Base-by-base conservation (phyloP, 306 rosid species). In the Begonia fuchsioides region DNA sequence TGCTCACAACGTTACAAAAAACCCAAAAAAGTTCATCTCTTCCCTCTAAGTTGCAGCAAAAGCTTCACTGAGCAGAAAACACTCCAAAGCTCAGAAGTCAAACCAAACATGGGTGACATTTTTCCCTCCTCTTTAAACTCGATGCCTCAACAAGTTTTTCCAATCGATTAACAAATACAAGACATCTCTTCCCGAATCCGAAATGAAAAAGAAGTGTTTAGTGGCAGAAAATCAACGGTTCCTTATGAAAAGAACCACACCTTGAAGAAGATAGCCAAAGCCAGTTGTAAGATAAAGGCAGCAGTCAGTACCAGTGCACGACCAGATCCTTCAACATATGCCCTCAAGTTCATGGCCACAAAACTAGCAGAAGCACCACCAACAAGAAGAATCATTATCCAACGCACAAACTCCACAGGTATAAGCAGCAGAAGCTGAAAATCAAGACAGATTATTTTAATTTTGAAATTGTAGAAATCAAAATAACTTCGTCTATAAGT, bases 201-300 rank as follows among this genome's bases (percentile, higher is more conserved):
- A 56, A 49, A 39, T 38, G 40, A 53, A 50, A 50, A 47, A 56
- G n/a, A 38, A 43, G 60, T 32, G 53, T 40, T 55, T 16, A 9
- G 52, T 59, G 59, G 47, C 26, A 39, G 44, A 38, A 47, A 46
- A 43, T 58, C 10, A 20, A 56, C 55, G 26, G 50, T 57, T 50
- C 38, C 81, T 86, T 64, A 92, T 12, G 83, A 81, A 71, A 92
- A 92, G 93, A 92, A 92, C 94, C 82, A 79, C 65, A 73, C 94
- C 78, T 92, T 92, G 69, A 92, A 72, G 80, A 92, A 92, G 76
- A 85, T 50, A 44, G 96, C 87, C 78, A 92, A 67, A 53, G 78
- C 88, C 57, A 92, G 56, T 79, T 92, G 96, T 81, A 92, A 73
- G 64, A 59, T 51, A 60, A 79, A 85, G 58, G 98, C 96, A 1